These are phyloP conservation scores for Collybia sordida DNA, from an alignment of 768 basidiomycete genomes.

Conservation along the genomic window DNA sequence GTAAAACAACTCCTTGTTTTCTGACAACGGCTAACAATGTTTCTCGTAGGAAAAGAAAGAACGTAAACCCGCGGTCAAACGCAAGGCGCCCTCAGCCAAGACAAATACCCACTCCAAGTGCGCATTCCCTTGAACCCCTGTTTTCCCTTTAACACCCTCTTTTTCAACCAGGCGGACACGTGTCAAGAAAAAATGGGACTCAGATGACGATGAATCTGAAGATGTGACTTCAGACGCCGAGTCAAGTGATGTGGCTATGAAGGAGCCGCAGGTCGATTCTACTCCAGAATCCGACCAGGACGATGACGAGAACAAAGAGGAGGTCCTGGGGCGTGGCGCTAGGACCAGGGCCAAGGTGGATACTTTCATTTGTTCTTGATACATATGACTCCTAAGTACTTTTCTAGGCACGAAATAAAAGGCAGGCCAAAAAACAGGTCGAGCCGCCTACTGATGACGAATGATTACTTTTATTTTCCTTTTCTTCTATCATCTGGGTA, in stretches of 20 bases:
- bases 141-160: conserved; percentile 1
- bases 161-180: conserved; percentile 32
- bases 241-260: conserved; percentile 40
- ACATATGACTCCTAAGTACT: not conserved
- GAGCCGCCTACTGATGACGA: conserved; percentile 10
- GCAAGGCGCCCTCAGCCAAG: conserved; percentile 47
- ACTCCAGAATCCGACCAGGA: conserved; percentile 15
- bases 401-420: conserved; percentile 13
- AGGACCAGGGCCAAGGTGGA: conserved; percentile 19
- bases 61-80: conserved; percentile 49
- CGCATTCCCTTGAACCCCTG: conserved; percentile 12
- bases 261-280: conserved; percentile 22
- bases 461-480: conserved; percentile 4
- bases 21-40: conserved; percentile 1
- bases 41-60: conserved; percentile 44
- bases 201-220: conserved; percentile 41
- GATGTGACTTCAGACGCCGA: conserved; percentile 31
- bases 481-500: not conserved
- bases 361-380: not conserved
- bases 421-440: conserved; percentile 13
- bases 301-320: conserved; percentile 26
- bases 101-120: conserved; percentile 52
- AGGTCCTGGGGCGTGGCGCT: conserved; percentile 28
- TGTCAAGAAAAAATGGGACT: conserved; percentile 28
- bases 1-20: conserved; percentile 18